Percentiles rank a stretch among this genome's conserved stretches.
These are phyloP conservation scores for Emergomyces orientalis DNA, from an alignment of 2,329 filamentous ascomycete species.

Conservation along the genomic window DNA sequence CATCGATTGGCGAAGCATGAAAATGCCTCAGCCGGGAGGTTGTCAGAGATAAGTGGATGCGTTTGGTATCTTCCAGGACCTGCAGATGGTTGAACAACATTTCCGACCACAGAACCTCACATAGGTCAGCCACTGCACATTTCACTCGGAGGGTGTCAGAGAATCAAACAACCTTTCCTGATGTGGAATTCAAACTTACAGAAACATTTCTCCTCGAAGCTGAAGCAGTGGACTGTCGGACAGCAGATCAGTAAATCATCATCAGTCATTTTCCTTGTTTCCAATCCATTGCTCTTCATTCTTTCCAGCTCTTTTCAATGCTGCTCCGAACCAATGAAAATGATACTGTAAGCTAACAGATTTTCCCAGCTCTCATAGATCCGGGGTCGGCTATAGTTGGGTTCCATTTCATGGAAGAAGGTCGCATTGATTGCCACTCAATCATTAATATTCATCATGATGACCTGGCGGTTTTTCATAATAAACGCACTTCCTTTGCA, in stretches of 20 bases:
- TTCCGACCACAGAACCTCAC: no score
- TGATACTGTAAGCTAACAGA: neutral
- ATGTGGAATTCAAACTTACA: neutral
- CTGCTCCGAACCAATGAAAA: neutral
- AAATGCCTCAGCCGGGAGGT: neutral
- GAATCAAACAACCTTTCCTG: no score
- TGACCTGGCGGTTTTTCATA: neutral
- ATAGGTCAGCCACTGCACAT: no score
- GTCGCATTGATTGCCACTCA: neutral
- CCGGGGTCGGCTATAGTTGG: neutral
- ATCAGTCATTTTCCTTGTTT: neutral
- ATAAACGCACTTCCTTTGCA: neutral
- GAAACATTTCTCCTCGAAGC: neutral
- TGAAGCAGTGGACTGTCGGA: neutral
- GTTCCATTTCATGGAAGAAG: neutral
- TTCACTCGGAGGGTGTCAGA: no score
- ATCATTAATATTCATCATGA: neutral
- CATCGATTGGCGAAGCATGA: neutral
- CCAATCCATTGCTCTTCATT: neutral
- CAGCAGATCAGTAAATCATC: neutral
- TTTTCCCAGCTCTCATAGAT: neutral
- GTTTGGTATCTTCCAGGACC: neutral
- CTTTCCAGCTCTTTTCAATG: neutral
- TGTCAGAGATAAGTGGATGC: neutral
- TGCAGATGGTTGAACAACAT: no score